Percentiles rank a stretch among this genome's conserved stretches.
Conservation (phyloP, 495 filamentous ascomycete species). For the Ramalina intermedia region DNA sequence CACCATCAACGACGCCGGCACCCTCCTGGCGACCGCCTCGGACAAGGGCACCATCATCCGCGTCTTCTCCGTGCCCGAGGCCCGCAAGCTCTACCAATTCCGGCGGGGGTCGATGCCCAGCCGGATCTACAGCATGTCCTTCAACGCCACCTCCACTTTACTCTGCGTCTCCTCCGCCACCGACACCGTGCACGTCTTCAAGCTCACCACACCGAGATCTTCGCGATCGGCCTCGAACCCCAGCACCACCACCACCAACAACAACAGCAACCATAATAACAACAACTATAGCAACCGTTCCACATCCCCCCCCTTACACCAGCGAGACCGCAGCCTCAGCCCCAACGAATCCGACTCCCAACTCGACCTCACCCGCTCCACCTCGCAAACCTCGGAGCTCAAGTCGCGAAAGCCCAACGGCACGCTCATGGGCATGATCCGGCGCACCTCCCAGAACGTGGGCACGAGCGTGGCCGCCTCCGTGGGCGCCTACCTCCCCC, state of each 20-base stretch:
- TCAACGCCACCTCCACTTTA: constrained; percentile 84
- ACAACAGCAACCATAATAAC: not conserved
- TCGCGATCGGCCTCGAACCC: constrained; percentile 4
- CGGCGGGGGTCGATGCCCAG: constrained; percentile 86
- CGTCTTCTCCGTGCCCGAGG: constrained; percentile 79
- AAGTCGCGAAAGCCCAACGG: constrained; percentile 39
- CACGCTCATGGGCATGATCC: constrained; percentile 74
- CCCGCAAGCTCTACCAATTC: constrained; percentile 89
- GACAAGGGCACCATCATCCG: constrained; percentile 96
- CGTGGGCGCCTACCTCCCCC: constrained; percentile 81
- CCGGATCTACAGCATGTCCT: constrained; percentile 97
- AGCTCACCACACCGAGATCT: constrained; percentile 37
- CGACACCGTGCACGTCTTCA: constrained; percentile 96
- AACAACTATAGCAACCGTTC: constrained; percentile 10
- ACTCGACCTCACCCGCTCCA: constrained; percentile 15
- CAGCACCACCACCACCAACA: not conserved
- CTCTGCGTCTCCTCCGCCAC: constrained; percentile 91
- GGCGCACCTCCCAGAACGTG: constrained; percentile 93
- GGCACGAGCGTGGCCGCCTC: constrained; percentile 79
- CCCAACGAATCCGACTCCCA: constrained; percentile 25
- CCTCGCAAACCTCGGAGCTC: constrained; percentile 18
- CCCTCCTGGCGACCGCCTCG: constrained; percentile 84
- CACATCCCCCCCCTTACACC: constrained; percentile 18
- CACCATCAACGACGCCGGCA: constrained; percentile 81
- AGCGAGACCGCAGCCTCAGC: constrained; percentile 27